Base-by-base conservation (phyloP, 345 rosid species). In the Moricandia arvensis region DNA sequence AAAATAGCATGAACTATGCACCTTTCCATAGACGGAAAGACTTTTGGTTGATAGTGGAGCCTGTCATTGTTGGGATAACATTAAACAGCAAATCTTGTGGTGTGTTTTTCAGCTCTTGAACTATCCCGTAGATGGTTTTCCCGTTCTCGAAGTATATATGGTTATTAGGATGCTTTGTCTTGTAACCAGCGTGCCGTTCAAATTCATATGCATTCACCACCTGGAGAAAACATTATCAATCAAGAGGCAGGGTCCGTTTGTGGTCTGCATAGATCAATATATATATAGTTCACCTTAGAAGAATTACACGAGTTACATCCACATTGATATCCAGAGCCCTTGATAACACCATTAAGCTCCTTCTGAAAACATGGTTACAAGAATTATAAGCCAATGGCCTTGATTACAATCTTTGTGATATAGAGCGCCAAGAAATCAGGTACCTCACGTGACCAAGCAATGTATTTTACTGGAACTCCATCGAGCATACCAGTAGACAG, bases 161-260 rank as follows among this genome's bases (percentile, higher is more conserved):
- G 76, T 86, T 91, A 80, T 91, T 91, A 0, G 97, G 97, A 82
- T 91, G 95, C 68, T 91, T 89, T 30, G 94, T 87, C 73, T 91
- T 91, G 86, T 86, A 86, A 66, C 87, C 82, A 66, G 93, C 93
- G 2, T 26, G 8, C 21, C 4, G 64, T 55, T 47, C n/a, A n/a
- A 91, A 88, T 80, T 89, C 90, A 68, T 83, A 89, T 1, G 91
- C 97, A 82, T 87, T 88, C 5, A 89, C 83, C 78, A 84, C 89
- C 91, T 87, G 59, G 59, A 9, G 65, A 67, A n/a, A 70, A 45
- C 15, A 29, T 49, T 72, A 18, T 1, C 33, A 31, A 59, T 64
- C 57, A 61, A 30, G 61, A 34, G 59, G 27, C 75, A 61, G 59
- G 47, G 35, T 66, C 5, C 26, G 2, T 4, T 74, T 47, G 16